Evolutionary conservation across 768 basidiomycete genomes (phyloP).

Genomic region (Omphalotus guepiniiformis): DNA sequence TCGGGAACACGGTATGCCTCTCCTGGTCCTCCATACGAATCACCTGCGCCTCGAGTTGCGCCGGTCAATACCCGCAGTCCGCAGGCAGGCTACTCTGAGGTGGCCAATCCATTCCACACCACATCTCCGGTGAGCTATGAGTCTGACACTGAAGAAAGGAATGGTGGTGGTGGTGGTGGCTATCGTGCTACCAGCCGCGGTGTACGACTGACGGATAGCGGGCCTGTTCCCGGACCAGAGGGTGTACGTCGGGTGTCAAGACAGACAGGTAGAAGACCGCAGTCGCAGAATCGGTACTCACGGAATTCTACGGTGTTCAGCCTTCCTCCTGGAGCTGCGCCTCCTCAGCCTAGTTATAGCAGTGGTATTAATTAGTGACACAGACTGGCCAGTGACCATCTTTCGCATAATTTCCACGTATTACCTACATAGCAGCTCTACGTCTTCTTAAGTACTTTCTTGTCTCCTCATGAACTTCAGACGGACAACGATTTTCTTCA

Average conservation of each 20-base stretch:
- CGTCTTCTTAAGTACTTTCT: not conserved
- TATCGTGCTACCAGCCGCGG: slow-evolving; percentile 45
- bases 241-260: slow-evolving; percentile 79
- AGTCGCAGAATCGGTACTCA: slow-evolving; percentile 72
- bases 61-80: not conserved
- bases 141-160: slow-evolving; percentile 30
- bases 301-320: slow-evolving; percentile 46
- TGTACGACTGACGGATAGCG: slow-evolving; percentile 75
- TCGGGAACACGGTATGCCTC: slow-evolving; percentile 26
- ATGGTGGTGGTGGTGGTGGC: slow-evolving; percentile 33
- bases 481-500: too few relatives aligned
- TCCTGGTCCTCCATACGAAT: slow-evolving; percentile 8
- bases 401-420: not conserved
- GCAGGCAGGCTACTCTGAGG: slow-evolving; percentile 37
- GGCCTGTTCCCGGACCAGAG: slow-evolving; percentile 75
- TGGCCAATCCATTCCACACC: slow-evolving; percentile 55
- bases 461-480: not conserved
- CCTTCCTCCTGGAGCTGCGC: slow-evolving; percentile 74
- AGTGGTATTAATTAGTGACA: slow-evolving; percentile 9
- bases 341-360: slow-evolving; percentile 40
- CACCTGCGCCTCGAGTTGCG: slow-evolving; percentile 1
- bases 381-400: not conserved
- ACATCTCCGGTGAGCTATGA: slow-evolving; percentile 33
- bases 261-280: slow-evolving; percentile 50
- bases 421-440: not conserved